Conservation (phyloP, 805 yeast genomes). For the Barnettozyma botsteinii region DNA sequence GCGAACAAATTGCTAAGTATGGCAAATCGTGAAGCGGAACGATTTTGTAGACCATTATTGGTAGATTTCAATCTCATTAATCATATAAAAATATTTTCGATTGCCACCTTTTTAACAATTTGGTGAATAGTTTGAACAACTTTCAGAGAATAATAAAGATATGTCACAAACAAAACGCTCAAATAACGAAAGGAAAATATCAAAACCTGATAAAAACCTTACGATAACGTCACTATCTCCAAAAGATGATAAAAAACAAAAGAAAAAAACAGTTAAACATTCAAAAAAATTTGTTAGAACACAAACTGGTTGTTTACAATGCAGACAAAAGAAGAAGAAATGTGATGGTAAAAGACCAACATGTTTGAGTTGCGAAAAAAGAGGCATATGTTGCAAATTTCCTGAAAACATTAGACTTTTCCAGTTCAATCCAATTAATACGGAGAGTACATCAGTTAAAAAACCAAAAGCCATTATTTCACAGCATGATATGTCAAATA, state of each 20-base stretch:
- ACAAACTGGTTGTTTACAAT: conserved; percentile 25
- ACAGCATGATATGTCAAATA: too few relatives aligned
- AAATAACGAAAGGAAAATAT: background rate
- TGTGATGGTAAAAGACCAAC: conserved; percentile 25
- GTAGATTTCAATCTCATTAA: too few relatives aligned
- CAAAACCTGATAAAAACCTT: background rate
- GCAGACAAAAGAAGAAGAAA: conserved; percentile 27
- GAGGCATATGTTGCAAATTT: conserved; percentile 20
- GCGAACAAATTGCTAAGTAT: too few relatives aligned
- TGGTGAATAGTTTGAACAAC: too few relatives aligned
- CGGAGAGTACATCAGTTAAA: background rate
- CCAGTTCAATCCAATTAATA: conserved; percentile 5
- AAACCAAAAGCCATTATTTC: background rate
- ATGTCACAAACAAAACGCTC: too few relatives aligned
- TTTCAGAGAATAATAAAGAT: too few relatives aligned
- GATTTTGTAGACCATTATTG: too few relatives aligned
- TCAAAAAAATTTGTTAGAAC: conserved; percentile 25
- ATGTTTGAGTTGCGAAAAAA: conserved; percentile 23
- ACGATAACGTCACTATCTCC: background rate
- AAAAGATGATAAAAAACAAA: background rate
- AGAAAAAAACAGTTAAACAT: conserved; percentile 19
- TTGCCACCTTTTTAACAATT: too few relatives aligned
- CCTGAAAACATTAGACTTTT: conserved; percentile 25
- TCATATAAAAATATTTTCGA: too few relatives aligned
- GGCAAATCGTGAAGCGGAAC: too few relatives aligned